phyloP scores from a whole-genome alignment of 495 filamentous ascomycete genomes.

The Penicillium ucsense region DNA sequence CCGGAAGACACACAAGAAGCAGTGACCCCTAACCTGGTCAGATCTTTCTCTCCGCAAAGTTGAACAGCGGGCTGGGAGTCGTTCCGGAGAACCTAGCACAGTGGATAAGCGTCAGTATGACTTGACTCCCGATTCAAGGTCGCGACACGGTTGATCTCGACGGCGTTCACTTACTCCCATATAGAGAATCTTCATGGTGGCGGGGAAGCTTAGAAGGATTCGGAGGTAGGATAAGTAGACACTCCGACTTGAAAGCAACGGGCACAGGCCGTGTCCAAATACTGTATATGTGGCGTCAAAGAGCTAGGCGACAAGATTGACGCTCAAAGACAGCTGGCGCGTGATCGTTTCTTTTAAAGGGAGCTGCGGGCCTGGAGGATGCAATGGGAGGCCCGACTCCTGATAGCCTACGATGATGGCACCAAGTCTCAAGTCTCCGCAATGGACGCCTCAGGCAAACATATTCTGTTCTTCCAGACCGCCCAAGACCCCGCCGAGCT shows the following conservation, averaged over 20 bases:
- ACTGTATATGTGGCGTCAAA: neutral
- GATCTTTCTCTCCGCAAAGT: slow-evolving; percentile 70
- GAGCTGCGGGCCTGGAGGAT: neutral
- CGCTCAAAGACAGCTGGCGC: neutral
- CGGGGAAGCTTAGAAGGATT: slow-evolving; percentile 6
- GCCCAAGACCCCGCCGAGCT: neutral
- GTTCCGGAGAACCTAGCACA: slow-evolving; percentile 65
- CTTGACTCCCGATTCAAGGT: too few relatives aligned
- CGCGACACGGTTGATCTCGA: neutral
- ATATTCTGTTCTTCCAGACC: slow-evolving; percentile 5
- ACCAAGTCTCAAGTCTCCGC: slow-evolving; percentile 11
- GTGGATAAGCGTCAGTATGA: neutral
- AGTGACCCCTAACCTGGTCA: slow-evolving; percentile 38
- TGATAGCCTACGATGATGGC: slow-evolving; percentile 12
- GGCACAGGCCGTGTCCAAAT: too few relatives aligned
- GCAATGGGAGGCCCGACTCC: slow-evolving; percentile 5
- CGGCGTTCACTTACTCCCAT: slow-evolving; percentile 60
- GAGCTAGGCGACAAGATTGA: neutral
- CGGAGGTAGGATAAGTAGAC: too few relatives aligned
- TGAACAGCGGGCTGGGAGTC: slow-evolving; percentile 68
- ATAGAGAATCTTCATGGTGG: slow-evolving; percentile 87
- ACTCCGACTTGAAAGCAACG: too few relatives aligned
- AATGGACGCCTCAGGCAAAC: slow-evolving; percentile 5
- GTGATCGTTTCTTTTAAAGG: neutral
- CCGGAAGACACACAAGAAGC: neutral